phyloP scores from a whole-genome alignment of 441 rosid genomes.

The Hura crepitans region DNA sequence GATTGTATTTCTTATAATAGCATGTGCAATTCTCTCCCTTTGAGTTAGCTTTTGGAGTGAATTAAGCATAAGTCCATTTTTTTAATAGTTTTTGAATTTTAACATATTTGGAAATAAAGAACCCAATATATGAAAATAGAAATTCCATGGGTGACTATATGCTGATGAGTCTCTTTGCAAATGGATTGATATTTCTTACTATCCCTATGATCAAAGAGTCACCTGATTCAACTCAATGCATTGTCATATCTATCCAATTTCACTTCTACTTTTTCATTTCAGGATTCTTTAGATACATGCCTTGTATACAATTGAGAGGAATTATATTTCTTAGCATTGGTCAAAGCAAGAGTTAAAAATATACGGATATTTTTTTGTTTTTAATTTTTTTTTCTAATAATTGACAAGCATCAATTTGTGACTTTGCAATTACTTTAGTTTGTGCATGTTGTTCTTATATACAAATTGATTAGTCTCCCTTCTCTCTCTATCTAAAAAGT shows the following conservation, averaged over 20 bases:
- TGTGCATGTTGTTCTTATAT: too few relatives aligned
- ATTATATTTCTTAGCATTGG: constrained; percentile 84
- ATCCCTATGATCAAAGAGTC: constrained; percentile 60
- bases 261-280: background rate
- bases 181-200: constrained; percentile 90
- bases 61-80: too few relatives aligned
- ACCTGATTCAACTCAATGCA: constrained; percentile 46
- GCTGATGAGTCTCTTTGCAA: constrained; percentile 73
- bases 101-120: constrained; percentile 68
- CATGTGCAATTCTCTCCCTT: too few relatives aligned
- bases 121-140: constrained; percentile 62
- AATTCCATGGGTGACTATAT: constrained; percentile 55
- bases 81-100: constrained; percentile 14
- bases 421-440: too few relatives aligned
- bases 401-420: too few relatives aligned
- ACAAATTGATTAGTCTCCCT: too few relatives aligned
- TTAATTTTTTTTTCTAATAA: too few relatives aligned
- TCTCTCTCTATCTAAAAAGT: too few relatives aligned
- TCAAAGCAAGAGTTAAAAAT: constrained; percentile 56
- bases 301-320: constrained; percentile 83
- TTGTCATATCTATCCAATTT: background rate
- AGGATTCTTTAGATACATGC: constrained; percentile 60
- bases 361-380: too few relatives aligned
- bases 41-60: too few relatives aligned
- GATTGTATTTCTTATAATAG: constrained; percentile 20